Conservation (phyloP, 2,329 filamentous ascomycete genomes). For the Tolypocladium ophioglossoides region DNA sequence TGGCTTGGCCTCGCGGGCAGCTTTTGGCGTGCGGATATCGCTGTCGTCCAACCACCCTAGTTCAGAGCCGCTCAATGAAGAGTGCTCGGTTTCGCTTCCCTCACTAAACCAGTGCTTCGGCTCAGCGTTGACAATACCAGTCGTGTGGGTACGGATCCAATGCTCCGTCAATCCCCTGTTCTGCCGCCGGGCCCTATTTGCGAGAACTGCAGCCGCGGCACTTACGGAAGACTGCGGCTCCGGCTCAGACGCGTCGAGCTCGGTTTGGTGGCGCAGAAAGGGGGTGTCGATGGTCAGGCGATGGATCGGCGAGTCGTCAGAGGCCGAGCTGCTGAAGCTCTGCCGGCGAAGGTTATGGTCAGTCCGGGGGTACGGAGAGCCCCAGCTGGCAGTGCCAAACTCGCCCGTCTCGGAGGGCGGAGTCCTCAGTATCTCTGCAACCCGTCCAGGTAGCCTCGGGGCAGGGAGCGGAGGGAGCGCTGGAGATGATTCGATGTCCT, state of each 20-base stretch:
- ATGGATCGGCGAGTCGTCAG: slow-evolving; percentile 50
- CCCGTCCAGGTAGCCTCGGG: slow-evolving; percentile 46
- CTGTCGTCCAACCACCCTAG: slow-evolving; percentile 41
- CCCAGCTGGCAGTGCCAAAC: slow-evolving; percentile 74
- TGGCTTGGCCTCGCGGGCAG: slow-evolving; percentile 14
- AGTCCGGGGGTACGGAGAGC: slow-evolving; percentile 72
- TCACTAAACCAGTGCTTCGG: slow-evolving; percentile 78
- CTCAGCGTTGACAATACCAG: slow-evolving; percentile 58
- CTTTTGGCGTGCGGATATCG: slow-evolving; percentile 36
- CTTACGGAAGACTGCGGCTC: slow-evolving; percentile 26
- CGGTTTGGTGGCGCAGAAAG: slow-evolving; percentile 47
- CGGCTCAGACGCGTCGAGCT: slow-evolving; percentile 20
- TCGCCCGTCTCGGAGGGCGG: slow-evolving; percentile 27
- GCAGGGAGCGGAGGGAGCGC: slow-evolving; percentile 47
- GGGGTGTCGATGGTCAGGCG: slow-evolving; percentile 52
- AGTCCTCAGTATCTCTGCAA: slow-evolving; percentile 44
- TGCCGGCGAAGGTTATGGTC: slow-evolving; percentile 39
- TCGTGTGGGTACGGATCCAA: slow-evolving; percentile 79
- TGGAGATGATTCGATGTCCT: slow-evolving; percentile 45
- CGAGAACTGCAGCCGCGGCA: slow-evolving; percentile 51
- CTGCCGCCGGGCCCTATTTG: slow-evolving; percentile 50
- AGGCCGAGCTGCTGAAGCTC: slow-evolving; percentile 48
- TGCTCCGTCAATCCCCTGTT: slow-evolving; percentile 62
- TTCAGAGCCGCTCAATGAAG: slow-evolving; percentile 60
- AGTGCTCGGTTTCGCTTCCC: slow-evolving; percentile 58